Base-by-base conservation (phyloP, 148 eudicot species). In the Rhododendron ovatum region DNA sequence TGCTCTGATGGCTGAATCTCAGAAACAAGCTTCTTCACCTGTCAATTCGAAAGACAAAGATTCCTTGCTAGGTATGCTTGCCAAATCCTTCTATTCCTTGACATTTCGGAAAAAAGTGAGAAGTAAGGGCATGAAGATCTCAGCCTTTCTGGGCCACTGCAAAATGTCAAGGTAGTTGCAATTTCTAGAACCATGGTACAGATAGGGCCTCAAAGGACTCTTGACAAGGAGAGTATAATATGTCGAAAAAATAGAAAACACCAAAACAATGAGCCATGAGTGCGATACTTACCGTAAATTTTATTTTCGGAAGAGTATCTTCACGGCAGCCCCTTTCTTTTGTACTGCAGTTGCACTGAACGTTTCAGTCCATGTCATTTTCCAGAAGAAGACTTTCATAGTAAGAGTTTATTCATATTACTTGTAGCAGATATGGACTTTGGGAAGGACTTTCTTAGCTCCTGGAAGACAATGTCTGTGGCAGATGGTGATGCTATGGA, bases 371-470 rank as follows among this genome's bases (percentile, higher is more conserved):
- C 48, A 30, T 17, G n/a, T 33, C 43, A 17, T 51, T 79, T 33
- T 80, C 39, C 18, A 17, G 83, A 22, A 33, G 43, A 82, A 33
- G 24, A 82, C n/a, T 57, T 14, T 37, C 43, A 35, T 13, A 35
- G 9, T 10, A 81, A 55, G 48, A 57, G 47, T 57, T 35, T 57
- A 24, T 85, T 13, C 55, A 39, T 51, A 35, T 20, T n/a, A 1
- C 61, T 85, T 89, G 69, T 81, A 87, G 88, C 91, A 93, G 99
- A 95, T 89, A 84, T 94, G 59, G 98, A 93, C 89, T 88, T 95
- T 84, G 94, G 94, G 65, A 90, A 93, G 82, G 96, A 96, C 82
- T 93, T 96, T 86, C 93, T 95, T 87, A 88, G 89, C 83, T 92
- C 95, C 50, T 96, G 98, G 98, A 92, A 92, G 82, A 88, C 98